Evolutionary conservation across 805 yeast genomes (phyloP).

Genomic region (Dipodascus geniculatus): DNA sequence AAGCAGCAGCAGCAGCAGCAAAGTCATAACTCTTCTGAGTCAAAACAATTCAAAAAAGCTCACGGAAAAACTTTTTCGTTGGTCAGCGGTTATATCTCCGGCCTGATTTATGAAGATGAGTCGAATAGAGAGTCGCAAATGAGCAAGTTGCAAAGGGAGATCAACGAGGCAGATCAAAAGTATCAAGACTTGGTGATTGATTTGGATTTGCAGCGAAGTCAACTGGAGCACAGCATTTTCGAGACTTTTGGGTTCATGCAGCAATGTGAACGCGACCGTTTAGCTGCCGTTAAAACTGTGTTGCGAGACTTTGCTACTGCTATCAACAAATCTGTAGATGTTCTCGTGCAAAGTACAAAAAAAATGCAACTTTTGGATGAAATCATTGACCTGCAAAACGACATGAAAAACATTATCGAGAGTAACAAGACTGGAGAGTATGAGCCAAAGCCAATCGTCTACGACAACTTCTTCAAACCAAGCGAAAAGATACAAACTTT

Average conservation of each 20-base stretch:
- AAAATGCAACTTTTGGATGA: conserved; percentile 24
- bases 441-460: conserved; percentile 55
- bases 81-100: neutral
- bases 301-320: conserved; percentile 49
- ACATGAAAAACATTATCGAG: conserved; percentile 46
- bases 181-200: conserved; percentile 42
- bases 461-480: conserved; percentile 61
- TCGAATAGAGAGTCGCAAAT: neutral
- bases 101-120: neutral
- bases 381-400: conserved; percentile 50
- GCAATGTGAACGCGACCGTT: conserved; percentile 60
- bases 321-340: conserved; percentile 31
- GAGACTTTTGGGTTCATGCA: conserved; percentile 62
- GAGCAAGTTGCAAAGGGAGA: conserved; percentile 27
- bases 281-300: conserved; percentile 54
- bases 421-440: conserved; percentile 60
- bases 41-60: neutral
- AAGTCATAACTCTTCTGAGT: neutral
- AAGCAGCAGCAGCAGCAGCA: neutral
- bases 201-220: conserved; percentile 53
- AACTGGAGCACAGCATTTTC: conserved; percentile 52
- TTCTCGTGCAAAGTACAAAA: conserved; percentile 4
- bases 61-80: neutral
- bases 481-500: conserved; percentile 49
- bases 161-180: conserved; percentile 39